Conservation (phyloP, 2,329 filamentous ascomycete species). For the Atkinsonella texensis region DNA sequence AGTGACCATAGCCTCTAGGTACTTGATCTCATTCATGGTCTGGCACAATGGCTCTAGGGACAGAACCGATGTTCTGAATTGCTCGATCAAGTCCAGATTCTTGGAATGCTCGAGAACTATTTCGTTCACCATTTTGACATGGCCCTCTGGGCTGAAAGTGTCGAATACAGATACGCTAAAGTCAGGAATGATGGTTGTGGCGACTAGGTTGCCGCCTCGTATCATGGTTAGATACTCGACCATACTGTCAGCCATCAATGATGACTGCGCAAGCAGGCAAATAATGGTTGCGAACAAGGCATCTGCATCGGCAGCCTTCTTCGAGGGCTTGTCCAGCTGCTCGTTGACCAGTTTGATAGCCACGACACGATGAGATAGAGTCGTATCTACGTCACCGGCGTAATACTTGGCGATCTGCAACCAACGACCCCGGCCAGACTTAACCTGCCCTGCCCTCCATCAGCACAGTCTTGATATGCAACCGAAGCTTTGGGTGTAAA, state of each 20-base stretch:
- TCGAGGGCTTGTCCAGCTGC: conserved; percentile 16
- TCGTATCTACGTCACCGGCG: too few relatives aligned
- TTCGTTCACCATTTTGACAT: conserved; percentile 12
- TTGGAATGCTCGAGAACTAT: conserved; percentile 14
- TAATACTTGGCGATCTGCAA: too few relatives aligned
- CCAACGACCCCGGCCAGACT: too few relatives aligned
- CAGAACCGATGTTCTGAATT: conserved; percentile 11
- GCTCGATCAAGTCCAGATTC: conserved; percentile 10
- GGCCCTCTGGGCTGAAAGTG: conserved; percentile 14
- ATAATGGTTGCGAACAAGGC: conserved; percentile 24
- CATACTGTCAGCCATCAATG: conserved; percentile 26
- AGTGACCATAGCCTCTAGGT: conserved; percentile 11
- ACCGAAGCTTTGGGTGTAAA: not conserved
- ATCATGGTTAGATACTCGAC: conserved; percentile 25
- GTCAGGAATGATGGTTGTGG: conserved; percentile 12
- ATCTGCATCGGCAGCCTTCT: conserved; percentile 20
- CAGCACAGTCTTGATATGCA: too few relatives aligned
- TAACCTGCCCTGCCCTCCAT: too few relatives aligned
- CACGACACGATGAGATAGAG: conserved; percentile 23
- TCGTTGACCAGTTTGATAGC: conserved; percentile 24
- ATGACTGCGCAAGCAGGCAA: conserved; percentile 23
- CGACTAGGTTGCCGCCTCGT: conserved; percentile 18
- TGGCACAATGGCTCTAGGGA: conserved; percentile 11
- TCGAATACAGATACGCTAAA: conserved; percentile 13
- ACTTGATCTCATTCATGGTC: conserved; percentile 10